phyloP scores from a whole-genome alignment of 2,329 filamentous ascomycete genomes.

The Colletotrichum destructivum region DNA sequence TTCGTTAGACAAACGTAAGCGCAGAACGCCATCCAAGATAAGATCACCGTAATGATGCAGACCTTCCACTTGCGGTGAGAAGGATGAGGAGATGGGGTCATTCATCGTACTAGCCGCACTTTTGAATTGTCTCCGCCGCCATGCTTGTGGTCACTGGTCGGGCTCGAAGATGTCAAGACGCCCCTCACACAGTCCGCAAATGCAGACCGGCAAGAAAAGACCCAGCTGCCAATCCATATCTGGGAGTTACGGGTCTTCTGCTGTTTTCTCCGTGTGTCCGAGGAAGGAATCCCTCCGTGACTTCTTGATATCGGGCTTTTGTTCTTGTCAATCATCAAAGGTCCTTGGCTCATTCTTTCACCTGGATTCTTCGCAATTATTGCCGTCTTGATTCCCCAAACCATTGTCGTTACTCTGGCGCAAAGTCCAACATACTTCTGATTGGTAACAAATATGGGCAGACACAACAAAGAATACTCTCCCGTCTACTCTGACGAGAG shows the following conservation, averaged over 20 bases:
- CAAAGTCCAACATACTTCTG: neutral
- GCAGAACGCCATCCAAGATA: slow-evolving; percentile 12
- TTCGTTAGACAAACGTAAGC: neutral
- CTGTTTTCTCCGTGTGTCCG: neutral
- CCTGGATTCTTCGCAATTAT: no score
- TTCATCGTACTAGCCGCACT: no score
- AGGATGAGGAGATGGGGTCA: slow-evolving; percentile 3
- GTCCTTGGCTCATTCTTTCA: no score
- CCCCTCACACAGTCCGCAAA: neutral
- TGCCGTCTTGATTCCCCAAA: neutral
- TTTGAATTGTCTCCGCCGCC: neutral
- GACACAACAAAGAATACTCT: slow-evolving; percentile 14
- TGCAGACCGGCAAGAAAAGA: neutral
- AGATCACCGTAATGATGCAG: neutral
- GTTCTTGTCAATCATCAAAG: neutral
- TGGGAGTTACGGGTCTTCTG: no score
- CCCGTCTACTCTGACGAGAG: slow-evolving; percentile 29
- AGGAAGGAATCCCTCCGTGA: neutral
- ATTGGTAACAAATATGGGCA: neutral
- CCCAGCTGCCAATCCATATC: no score
- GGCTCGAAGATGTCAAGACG: no score
- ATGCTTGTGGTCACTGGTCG: neutral
- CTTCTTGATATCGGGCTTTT: neutral
- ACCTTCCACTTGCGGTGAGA: slow-evolving; percentile 31
- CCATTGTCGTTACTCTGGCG: neutral